Conservation (phyloP, 2,329 filamentous ascomycete species). For the Verticillium zaregamsianum region DNA sequence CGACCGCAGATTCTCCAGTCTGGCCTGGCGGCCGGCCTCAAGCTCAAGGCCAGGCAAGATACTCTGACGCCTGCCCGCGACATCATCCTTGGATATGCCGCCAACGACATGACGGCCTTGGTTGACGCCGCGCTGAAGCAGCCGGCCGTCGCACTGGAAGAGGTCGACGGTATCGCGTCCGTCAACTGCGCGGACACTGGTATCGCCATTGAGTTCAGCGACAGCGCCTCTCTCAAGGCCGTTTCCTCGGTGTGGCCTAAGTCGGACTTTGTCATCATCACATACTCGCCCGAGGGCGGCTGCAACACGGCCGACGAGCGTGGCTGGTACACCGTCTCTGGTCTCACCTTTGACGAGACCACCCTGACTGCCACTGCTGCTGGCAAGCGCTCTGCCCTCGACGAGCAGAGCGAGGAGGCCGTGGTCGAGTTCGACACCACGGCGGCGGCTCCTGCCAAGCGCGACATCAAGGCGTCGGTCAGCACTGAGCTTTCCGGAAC, state of each 20-base stretch:
- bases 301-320: slow-evolving; percentile 2
- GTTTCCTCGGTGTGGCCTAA: slow-evolving; percentile 25
- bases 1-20: background rate
- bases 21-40: background rate
- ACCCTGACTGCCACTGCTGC: slow-evolving; percentile 6
- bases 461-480: slow-evolving; percentile 6
- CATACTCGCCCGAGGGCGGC: slow-evolving; percentile 1
- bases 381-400: slow-evolving; percentile 4
- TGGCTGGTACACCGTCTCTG: slow-evolving; percentile 3
- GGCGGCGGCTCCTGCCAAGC: slow-evolving; percentile 8
- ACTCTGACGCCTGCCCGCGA: background rate
- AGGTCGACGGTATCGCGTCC: background rate
- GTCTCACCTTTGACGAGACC: slow-evolving; percentile 6
- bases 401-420: slow-evolving; percentile 10
- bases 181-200: slow-evolving; percentile 14
- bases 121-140: background rate
- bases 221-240: slow-evolving; percentile 31
- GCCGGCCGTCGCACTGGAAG: slow-evolving; percentile 8
- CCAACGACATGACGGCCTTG: background rate
- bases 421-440: slow-evolving; percentile 11
- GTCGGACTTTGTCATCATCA: slow-evolving; percentile 3
- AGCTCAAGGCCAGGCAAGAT: background rate
- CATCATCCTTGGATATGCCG: slow-evolving; percentile 1
- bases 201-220: slow-evolving; percentile 35
- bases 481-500: slow-evolving; percentile 7